Percentiles rank a stretch among this genome's conserved stretches.
phyloP scores from a whole-genome alignment of 371 early-diverging fungal genomes.

The Dinochytrium kinnereticum region DNA sequence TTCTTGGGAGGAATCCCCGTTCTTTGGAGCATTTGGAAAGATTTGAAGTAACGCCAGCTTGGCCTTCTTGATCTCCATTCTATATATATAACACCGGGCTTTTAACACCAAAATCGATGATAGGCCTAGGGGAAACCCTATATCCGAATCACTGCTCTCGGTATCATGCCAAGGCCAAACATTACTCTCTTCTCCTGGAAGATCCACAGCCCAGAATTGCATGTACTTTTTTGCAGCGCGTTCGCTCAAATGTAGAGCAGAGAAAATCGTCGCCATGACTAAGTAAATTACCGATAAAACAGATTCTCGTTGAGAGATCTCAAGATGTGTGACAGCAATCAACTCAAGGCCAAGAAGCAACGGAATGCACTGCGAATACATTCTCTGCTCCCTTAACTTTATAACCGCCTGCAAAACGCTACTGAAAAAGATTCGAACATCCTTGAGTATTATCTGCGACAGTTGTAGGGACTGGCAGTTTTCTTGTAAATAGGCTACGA shows the following conservation, averaged over 20 bases:
- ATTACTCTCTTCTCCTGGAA: background rate
- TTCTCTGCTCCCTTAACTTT: background rate
- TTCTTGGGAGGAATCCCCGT: background rate
- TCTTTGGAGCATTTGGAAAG: background rate
- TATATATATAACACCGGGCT: background rate
- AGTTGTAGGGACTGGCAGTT: background rate
- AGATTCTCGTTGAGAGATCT: background rate
- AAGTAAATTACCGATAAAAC: background rate
- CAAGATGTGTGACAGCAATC: background rate
- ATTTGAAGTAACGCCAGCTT: background rate
- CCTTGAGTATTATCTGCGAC: background rate
- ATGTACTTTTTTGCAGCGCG: background rate
- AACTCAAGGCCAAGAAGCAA: background rate
- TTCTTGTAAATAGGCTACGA: background rate
- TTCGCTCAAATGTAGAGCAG: background rate
- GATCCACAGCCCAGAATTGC: background rate
- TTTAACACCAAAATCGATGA: background rate
- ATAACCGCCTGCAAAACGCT: background rate
- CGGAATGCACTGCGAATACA: background rate
- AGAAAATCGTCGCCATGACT: background rate
- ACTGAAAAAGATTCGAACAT: background rate
- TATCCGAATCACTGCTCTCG: background rate
- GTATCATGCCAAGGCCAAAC: background rate
- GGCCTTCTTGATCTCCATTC: background rate
- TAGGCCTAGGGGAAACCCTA: background rate